Base-by-base conservation (phyloP, 805 yeast species). In the Sungouiozyma ichnusensis region DNA sequence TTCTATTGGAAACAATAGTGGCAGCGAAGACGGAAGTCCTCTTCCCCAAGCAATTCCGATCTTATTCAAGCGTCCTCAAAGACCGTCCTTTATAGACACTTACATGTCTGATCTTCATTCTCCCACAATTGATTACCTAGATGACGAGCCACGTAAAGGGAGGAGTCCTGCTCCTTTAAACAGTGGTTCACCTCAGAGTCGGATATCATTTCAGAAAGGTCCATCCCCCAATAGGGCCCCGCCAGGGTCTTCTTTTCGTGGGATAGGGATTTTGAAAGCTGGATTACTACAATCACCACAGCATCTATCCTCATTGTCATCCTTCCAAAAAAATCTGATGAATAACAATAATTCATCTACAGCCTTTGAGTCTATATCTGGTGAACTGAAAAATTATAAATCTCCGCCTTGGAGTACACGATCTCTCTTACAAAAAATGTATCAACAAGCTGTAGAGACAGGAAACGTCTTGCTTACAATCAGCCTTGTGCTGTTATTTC, bases 61-160 rank as follows among this genome's bases (percentile, higher is more conserved):
- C 13, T 9, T 48, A 14, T 47, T 45, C 7, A 47, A 45, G n/a
- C 47, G 55, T 6, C 41, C 38, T 3, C 51, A 51, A 16, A 51
- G 62, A 16, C 47, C 51, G 18, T 60, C 65, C 1, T 60, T 60
- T 36, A 55, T 60, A 19, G 65, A 58, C 39, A 54, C 62, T 13
- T 58, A 53, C 35, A 54, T 60, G 52, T 44, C 57, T 3, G 58
- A 50, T 35, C 44, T 48, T 11, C 51, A 53, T 17, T 53, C 63
- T 1, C 46, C 46, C 2, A 41, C 29, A 24, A 6, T 44, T 7
- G 48, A 44, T n/a, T 44, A 39, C 20, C 36, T 24, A 36, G 45
- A 46, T 20, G 42, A 40, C 42, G 44, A 40, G 29, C 29, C 33
- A 36, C 16, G 37, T 36, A 36, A 37, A 17, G 43, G 35, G 29